Evolutionary conservation across 225 moss, liverwort and hornwort species (phyloP), one percentile per base, ranked within the genome.

Genomic region (Polytrichum commune): DNA sequence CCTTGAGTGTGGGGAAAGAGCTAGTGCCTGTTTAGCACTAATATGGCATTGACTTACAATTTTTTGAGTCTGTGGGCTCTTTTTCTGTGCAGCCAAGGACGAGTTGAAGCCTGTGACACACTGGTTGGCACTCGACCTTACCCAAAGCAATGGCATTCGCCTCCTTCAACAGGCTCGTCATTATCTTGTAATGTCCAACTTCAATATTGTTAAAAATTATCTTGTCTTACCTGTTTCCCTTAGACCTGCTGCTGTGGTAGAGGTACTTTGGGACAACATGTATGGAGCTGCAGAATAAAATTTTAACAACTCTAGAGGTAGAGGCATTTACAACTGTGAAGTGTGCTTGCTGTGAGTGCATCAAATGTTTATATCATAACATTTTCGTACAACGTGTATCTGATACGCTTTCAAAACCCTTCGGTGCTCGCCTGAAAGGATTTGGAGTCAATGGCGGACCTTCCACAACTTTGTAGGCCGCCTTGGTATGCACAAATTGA

Each of bases 21-120:
- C 46, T 46, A 16, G 46, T 46, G 46, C 35, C 2, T 35, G 35
- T 35, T 35, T 35, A 35, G 9, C 13, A 46, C 46, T 46, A 46
- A 13, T 3, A 46, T 13, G 13, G 46, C 4, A 13, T 46, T 46
- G 46, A 4, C 13, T 46, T 46, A 16, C 16, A 16, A 46, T 13
- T 46, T 46, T 46, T 46, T 46, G 9, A 46, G 13, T 46, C 13
- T 46, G 35, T 35, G 9, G 46, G 46, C 46, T 46, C 53, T 76
- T 27, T 60, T 19, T 71, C 35, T 26, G 76, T 33, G 79, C 91
- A 95, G 95, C 90, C 74, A 95, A 98, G 86, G 95, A 98, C 75
- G 87, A 91, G 69, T 22, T 98, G 78, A 98, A 98, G 83, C 86
- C 98, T 76, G 89, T 98, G 73, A 95, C 98, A n/a, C 98, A 98